Evolutionary conservation across 1,284 basidiomycete genomes (phyloP).

Genomic region (Ceratobasidium sp.): DNA sequence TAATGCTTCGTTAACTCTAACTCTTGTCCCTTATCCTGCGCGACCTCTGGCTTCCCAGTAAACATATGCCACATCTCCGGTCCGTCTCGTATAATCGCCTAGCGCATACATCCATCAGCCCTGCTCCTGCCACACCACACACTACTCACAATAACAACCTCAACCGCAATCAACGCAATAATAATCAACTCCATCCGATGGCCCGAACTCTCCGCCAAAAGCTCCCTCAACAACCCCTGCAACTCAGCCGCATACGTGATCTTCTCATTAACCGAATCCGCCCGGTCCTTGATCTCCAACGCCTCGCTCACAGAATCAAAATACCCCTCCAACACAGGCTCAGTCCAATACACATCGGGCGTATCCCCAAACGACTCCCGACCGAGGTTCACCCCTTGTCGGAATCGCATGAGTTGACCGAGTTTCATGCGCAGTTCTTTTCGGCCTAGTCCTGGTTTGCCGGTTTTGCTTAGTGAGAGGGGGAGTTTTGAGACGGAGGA

Average conservation of each 20-base stretch:
- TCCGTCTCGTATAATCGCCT: slow-evolving; percentile 73
- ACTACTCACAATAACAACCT: slow-evolving; percentile 83
- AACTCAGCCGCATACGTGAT: slow-evolving; percentile 93
- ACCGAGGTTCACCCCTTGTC: slow-evolving; percentile 88
- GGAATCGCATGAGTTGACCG: slow-evolving; percentile 87
- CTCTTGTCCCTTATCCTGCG: background rate
- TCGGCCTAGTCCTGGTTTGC: slow-evolving; percentile 82
- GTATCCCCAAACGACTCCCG: slow-evolving; percentile 90
- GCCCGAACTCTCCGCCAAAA: slow-evolving; percentile 72
- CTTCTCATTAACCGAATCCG: slow-evolving; percentile 87
- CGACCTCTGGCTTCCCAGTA: slow-evolving; percentile 36
- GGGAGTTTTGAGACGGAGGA: slow-evolving; percentile 84
- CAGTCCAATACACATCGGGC: slow-evolving; percentile 92
- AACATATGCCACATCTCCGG: slow-evolving; percentile 74
- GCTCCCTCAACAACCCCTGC: slow-evolving; percentile 53
- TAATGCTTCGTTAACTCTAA: background rate
- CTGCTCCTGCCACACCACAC: slow-evolving; percentile 1
- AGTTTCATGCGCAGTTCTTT: slow-evolving; percentile 88
- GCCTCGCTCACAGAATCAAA: slow-evolving; percentile 86
- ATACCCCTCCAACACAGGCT: slow-evolving; percentile 89
- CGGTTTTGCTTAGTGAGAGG: slow-evolving; percentile 77
- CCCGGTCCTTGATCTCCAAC: slow-evolving; percentile 84
- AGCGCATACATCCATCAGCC: slow-evolving; percentile 14
- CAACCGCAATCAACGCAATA: slow-evolving; percentile 89
- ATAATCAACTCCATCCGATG: slow-evolving; percentile 94